Base-by-base conservation (phyloP, 1,139 yeast species). In the Blastobotrys buckinghamii region DNA sequence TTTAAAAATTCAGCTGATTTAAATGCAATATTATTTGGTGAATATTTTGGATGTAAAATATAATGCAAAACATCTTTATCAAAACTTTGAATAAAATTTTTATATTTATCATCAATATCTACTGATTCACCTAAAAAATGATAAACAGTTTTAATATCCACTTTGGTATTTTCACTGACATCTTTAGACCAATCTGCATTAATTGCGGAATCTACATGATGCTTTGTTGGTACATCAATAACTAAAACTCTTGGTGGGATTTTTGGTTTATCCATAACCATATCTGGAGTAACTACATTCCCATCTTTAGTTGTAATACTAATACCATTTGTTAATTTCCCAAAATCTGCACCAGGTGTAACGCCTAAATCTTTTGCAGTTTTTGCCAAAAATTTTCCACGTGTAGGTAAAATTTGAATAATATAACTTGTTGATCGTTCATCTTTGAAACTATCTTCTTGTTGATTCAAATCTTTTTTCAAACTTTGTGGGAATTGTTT, bases 341-440 rank as follows among this genome's bases (percentile, higher is more conserved):
- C 75, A 62, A 72, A 87, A 35, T 75, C 63, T 5, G 73, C 69
- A 0, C 95, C 92, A 1, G 79, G 78, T 30, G 82, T 82, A 4
- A 92, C 76, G 0, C 94, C 92, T 26, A 89, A 68, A 34, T 69
- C 77, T 33, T 67, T 71, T 0, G 97, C 97, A 57, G 74, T 79
- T 7, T 71, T 68, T 0, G 79, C 78, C 53, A 81, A 73, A 60
- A 94, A 92, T 59, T 77, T 84, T 0, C 99, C 98, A 57, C 96
- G 72, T 0, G 79, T 70, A 0, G 94, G 82, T 35, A 77, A 70
- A 41, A 87, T 76, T 34, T 79, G 74, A 5, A 92, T 71, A 22
- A 85, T 72, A 64, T 84, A 90, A 55, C 78, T 81, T 1, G 84
- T 71, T 0, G 64, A 52, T 32, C 24, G 45, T 20, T 7, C 45